Base-by-base conservation (phyloP, 2,329 filamentous ascomycete species). In the Gaeumannomyces sp. region DNA sequence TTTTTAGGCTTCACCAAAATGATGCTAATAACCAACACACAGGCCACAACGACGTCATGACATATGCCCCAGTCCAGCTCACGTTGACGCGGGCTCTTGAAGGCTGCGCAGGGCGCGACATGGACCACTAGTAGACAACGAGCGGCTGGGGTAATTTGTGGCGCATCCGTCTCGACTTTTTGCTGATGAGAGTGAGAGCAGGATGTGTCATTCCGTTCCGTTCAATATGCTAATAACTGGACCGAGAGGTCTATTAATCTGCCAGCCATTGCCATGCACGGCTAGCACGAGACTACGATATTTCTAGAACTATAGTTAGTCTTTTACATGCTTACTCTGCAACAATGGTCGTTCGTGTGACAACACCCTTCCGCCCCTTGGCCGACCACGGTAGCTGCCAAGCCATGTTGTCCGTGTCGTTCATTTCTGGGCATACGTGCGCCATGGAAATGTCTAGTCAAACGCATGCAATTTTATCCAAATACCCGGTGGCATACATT, bases 1-100 rank as follows among this genome's bases (percentile, higher is more conserved):
- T n/a, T n/a, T 53, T 11, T 25, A 10, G 19, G 45, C 6, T 53
- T 22, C 6, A n/a, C 22, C 38, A 11, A 25, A 25, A 53, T 8
- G 22, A n/a, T 25, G 45, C 45, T 53, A 53, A 53, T 13, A 27
- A 7, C 53, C n/a, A 28, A 19, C 56, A 38, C 25, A 57, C 64
- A 90, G 88, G 86, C 7, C 90, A 93, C 72, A 92, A 92, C 72
- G 79, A 84, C 62, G 81, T 93, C 56, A 83, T 91, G 73, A 84
- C 84, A 8, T 89, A 85, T 71, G 82, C 87, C 1, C 82, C 87
- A 4, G 84, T 92, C 22, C 74, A 83, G 11, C 75, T 90, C 56
- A 89, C 88, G 2, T 81, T 91, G 0, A 81, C 88, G 78, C 82
- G 87, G 66, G 85, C 85, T 1, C 92, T 92, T 74, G 84, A 83